Percentiles rank a stretch among this genome's conserved stretches.
These are phyloP conservation scores for Neonectria sp. DNA, from an alignment of 2,329 filamentous ascomycete species.

Conservation along the genomic window DNA sequence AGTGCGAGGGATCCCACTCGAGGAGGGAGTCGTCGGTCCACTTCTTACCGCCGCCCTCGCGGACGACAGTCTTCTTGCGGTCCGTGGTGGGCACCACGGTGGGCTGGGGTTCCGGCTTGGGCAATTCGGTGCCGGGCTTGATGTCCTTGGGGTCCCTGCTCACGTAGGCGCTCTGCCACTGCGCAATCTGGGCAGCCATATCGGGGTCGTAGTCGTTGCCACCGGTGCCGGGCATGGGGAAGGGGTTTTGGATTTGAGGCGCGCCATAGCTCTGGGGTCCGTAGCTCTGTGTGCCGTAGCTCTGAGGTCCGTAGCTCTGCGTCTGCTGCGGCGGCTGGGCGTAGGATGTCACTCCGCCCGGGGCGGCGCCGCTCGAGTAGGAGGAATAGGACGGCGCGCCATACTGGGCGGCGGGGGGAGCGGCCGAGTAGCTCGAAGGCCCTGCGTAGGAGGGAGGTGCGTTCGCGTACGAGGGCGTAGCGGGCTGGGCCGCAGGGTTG, in stretches of 20 bases:
- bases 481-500: conserved; percentile 53
- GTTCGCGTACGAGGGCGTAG: conserved; percentile 57
- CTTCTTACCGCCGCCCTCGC: conserved; percentile 89
- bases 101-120: conserved; percentile 55
- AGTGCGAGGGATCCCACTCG: conserved; percentile 96
- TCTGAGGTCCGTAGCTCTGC: conserved; percentile 44
- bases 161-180: conserved; percentile 94
- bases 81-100: conserved; percentile 64
- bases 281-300: conserved; percentile 47
- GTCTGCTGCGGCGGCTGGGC: conserved; percentile 40
- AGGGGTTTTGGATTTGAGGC: conserved; percentile 86
- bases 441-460: conserved; percentile 46
- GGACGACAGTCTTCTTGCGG: conserved; percentile 88
- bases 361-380: conserved; percentile 50
- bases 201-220: conserved; percentile 76
- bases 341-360: conserved; percentile 47
- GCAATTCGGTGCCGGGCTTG: conserved; percentile 52
- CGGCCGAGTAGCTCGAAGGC: conserved; percentile 54
- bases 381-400: conserved; percentile 59
- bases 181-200: conserved; percentile 90
- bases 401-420: conserved; percentile 59
- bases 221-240: conserved; percentile 72
- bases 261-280: conserved; percentile 57
- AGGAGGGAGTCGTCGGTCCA: conserved; percentile 92
- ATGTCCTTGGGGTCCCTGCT: conserved; percentile 69